Base-by-base conservation (phyloP, 192 early-diverging fungal species). In the Gaertneriomyces sp. region DNA sequence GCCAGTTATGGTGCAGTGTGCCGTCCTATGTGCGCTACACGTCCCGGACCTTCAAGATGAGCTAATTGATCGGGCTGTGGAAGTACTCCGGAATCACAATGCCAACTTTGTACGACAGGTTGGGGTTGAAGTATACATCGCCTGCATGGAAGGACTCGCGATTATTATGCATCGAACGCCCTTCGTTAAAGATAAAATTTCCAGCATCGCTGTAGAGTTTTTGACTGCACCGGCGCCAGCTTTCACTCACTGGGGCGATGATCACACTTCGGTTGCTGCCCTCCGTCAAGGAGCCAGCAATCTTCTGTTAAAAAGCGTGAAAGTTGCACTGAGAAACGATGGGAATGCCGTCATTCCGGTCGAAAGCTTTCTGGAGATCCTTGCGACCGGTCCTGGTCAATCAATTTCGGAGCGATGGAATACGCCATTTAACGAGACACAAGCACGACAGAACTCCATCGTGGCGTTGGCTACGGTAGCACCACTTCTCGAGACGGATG, bases 261-360 rank as follows among this genome's bases (percentile, higher is more conserved):
- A 66, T 25, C n/a, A 19, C 6, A 20, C 6, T 12, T 42, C 66
- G 7, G 20, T 12, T 41, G n/a, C 66, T 7, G 56, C 66, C 10
- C 25, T 68, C 7, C 66, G 66, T 12, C 55, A 68, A n/a, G 45
- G 57, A 46, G 66, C 46, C 11, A 42, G 66, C 42, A 33, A 10
- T 47, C 17, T 68, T 33, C 45, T 68, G 10, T 60, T 49, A 7
- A 14, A 51, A 38, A 60, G 25, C 11, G 40, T 68, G 14, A 25
- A 58, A 45, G 66, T 57, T 33, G 25, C 25, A 33, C 0, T 33
- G 1, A 33, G 25, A 33, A 33, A 33, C 25, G 25, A 33, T 33
- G 25, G 25, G 2, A 33, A 33, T 2, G 25, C 25, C 25, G 25
- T 33, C 25, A 33, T 33, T 33, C 25, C 25, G 25, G 25, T 33